These are phyloP conservation scores for Parastagonospora nodorum DNA, from an alignment of 2,329 filamentous ascomycete genomes.

Conservation along the genomic window DNA sequence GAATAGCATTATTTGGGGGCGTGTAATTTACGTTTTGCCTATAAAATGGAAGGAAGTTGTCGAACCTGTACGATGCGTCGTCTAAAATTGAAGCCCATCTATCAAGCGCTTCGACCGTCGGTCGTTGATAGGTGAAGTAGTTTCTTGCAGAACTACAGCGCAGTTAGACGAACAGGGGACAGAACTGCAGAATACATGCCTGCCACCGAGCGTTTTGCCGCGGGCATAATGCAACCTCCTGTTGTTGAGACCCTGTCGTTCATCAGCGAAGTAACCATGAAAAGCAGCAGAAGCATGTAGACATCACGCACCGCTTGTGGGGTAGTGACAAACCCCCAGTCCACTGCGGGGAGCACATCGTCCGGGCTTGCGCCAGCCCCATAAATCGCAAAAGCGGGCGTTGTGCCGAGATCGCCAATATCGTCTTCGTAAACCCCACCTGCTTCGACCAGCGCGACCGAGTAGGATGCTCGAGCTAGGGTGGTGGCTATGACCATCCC, in stretches of 20 bases:
- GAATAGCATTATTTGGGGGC: conserved; percentile 16
- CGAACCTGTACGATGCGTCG: conserved; percentile 35
- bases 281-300: background rate
- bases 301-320: conserved; percentile 21
- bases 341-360: conserved; percentile 30
- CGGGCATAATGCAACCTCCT: conserved; percentile 29
- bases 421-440: conserved; percentile 23
- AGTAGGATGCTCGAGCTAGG: conserved; percentile 6
- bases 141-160: conserved; percentile 21
- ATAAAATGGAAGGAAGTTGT: conserved; percentile 25
- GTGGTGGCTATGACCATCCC: conserved; percentile 12
- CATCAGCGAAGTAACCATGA: background rate
- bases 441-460: conserved; percentile 27
- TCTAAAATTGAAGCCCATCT: conserved; percentile 34
- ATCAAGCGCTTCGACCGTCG: conserved; percentile 19
- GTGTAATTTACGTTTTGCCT: conserved; percentile 33
- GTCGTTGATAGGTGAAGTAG: conserved; percentile 28
- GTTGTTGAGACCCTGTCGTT: conserved; percentile 16
- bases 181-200: conserved; percentile 4
- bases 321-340: conserved; percentile 37
- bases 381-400: too few relatives aligned
- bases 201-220: conserved; percentile 37
- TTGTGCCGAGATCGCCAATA: conserved; percentile 5
- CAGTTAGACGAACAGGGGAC: background rate
- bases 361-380: conserved; percentile 15